Percentiles rank a stretch among this genome's conserved stretches.
phyloP scores from a whole-genome alignment of 352 stramenopile species.

The Phytophthora macrochlamydospora region DNA sequence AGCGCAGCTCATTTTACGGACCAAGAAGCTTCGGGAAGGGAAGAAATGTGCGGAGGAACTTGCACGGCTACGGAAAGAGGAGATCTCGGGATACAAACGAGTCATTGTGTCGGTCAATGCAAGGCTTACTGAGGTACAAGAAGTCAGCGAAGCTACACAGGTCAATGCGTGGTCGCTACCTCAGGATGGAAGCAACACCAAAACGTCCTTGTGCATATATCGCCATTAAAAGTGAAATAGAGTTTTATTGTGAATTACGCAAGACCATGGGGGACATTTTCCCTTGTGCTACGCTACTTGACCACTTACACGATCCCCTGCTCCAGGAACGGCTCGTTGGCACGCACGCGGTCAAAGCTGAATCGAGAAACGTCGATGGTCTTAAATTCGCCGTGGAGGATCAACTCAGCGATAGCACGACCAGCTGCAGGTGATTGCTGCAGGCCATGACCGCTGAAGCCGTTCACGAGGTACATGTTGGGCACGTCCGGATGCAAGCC shows the following conservation, averaged over 20 bases:
- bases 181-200: constrained; percentile 28
- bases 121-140: constrained; percentile 59
- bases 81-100: constrained; percentile 67
- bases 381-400: constrained; percentile 70
- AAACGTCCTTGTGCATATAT: constrained; percentile 71
- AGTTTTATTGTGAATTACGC: constrained; percentile 18
- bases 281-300: background rate
- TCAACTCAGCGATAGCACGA: constrained; percentile 77
- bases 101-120: constrained; percentile 68
- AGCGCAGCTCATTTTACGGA: constrained; percentile 31
- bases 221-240: constrained; percentile 47
- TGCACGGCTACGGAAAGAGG: constrained; percentile 45
- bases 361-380: constrained; percentile 81
- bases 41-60: constrained; percentile 64
- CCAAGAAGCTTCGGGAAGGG: constrained; percentile 43
- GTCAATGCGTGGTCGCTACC: constrained; percentile 35
- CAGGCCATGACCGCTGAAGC: constrained; percentile 84
- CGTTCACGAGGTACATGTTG: constrained; percentile 87
- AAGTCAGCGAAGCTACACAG: constrained; percentile 33
- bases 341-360: constrained; percentile 67
- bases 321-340: constrained; percentile 76
- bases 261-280: constrained; percentile 4
- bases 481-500: constrained; percentile 74
- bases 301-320: constrained; percentile 70
- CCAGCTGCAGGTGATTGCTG: constrained; percentile 82